Conservation (phyloP, 768 basidiomycete genomes). For the Mycena epipterygia region DNA sequence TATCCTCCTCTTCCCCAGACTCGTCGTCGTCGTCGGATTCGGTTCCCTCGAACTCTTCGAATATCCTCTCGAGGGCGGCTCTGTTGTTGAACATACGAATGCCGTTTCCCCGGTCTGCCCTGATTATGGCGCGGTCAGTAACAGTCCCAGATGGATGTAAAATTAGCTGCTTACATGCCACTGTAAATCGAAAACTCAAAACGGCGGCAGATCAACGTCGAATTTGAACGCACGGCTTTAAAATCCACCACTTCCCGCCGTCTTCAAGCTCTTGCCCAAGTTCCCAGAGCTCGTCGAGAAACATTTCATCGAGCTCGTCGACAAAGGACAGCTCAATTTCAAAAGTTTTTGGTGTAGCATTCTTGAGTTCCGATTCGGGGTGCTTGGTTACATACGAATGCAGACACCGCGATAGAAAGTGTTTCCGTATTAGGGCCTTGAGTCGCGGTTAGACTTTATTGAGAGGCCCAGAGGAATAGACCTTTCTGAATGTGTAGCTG, state of each 20-base stretch:
- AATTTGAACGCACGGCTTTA: slow-evolving; percentile 78
- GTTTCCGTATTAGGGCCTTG: slow-evolving; percentile 89
- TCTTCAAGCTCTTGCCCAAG: slow-evolving; percentile 73
- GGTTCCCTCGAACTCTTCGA: slow-evolving; percentile 82
- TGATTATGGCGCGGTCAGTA: too few species aligned
- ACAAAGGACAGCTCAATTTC: slow-evolving; percentile 89
- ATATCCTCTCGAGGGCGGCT: slow-evolving; percentile 77
- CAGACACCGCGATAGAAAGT: slow-evolving; percentile 85
- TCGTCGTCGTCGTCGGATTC: slow-evolving; percentile 59
- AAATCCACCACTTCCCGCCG: slow-evolving; percentile 84
- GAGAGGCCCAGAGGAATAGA: slow-evolving; percentile 2
- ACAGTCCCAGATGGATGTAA: too few species aligned
- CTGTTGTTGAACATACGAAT: slow-evolving; percentile 91
- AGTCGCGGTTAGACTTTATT: slow-evolving; percentile 11
- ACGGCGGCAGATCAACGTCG: not conserved
- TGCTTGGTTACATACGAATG: slow-evolving; percentile 69
- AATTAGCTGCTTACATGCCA: too few species aligned
- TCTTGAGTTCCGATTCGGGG: slow-evolving; percentile 66
- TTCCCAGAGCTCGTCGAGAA: slow-evolving; percentile 94
- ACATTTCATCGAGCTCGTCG: slow-evolving; percentile 95
- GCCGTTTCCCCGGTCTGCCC: slow-evolving; percentile 96
- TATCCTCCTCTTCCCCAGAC: slow-evolving; percentile 42
- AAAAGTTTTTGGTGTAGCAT: slow-evolving; percentile 80
- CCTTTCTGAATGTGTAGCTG: slow-evolving; percentile 89
- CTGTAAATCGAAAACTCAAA: slow-evolving; percentile 41